These are phyloP conservation scores for Aspergillus caelatus DNA, from an alignment of 2,329 filamentous ascomycete genomes.

Conservation along the genomic window DNA sequence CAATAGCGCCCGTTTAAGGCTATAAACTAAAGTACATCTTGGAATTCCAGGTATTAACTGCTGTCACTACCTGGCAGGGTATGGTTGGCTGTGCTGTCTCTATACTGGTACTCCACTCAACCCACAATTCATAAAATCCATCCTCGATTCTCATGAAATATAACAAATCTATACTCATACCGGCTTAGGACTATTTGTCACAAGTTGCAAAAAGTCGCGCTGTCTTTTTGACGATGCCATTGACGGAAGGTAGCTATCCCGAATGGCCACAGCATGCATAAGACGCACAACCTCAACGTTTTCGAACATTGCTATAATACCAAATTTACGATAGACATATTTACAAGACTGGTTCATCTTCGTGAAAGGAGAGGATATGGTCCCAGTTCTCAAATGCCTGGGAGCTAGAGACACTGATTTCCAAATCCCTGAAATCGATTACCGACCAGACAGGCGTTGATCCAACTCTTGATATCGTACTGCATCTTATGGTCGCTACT, in stretches of 20 bases:
- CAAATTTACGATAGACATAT: neutral
- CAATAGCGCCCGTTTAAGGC: neutral
- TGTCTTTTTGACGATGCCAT: neutral
- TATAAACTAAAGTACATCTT: no score
- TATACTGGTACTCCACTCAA: neutral
- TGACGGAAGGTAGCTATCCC: neutral
- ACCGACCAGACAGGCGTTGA: neutral
- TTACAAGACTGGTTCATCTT: neutral
- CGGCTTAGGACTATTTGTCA: neutral
- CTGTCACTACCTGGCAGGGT: neutral
- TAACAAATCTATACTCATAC: neutral
- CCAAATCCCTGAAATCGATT: neutral
- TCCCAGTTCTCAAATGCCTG: neutral
- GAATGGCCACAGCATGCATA: neutral
- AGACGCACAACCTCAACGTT: neutral
- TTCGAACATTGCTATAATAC: neutral
- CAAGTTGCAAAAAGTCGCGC: neutral
- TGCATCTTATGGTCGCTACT: neutral
- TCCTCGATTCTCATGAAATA: neutral
- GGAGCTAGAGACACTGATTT: neutral
- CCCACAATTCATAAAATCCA: neutral
- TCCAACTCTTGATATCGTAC: neutral
- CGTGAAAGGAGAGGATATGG: neutral
- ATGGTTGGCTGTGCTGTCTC: neutral
- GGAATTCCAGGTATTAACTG: no score